These are phyloP conservation scores for Casuarina glauca DNA, from an alignment of 306 rosid species.

Conservation along the genomic window DNA sequence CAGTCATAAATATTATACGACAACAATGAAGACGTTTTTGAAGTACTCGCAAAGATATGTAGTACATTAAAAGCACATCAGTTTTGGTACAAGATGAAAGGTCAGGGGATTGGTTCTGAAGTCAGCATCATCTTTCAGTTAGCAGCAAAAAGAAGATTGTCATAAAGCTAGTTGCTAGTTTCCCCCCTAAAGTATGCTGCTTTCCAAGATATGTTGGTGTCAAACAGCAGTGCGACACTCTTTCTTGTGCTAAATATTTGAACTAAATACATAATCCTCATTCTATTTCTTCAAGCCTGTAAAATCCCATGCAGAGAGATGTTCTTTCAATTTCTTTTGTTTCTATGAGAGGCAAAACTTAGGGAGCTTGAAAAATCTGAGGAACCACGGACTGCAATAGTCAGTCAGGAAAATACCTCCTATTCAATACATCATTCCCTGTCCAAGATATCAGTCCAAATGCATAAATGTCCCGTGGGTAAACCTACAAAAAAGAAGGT, in stretches of 20 bases:
- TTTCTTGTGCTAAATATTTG: not conserved
- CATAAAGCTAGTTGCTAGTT: slow-evolving; percentile 3
- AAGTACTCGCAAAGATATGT: not conserved
- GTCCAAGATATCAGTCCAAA: slow-evolving; percentile 90
- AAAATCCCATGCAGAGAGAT: not conserved
- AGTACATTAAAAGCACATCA: not conserved
- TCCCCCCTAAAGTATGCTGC: not conserved
- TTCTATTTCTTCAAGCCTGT: not conserved
- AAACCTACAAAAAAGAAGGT: slow-evolving; percentile 52
- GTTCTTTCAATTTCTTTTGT: not conserved
- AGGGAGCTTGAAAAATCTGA: not conserved
- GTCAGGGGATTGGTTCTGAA: not conserved
- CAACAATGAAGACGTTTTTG: not conserved
- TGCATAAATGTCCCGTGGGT: slow-evolving; percentile 82
- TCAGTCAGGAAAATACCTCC: slow-evolving; percentile 56
- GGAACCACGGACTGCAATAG: slow-evolving; percentile 7
- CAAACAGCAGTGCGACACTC: not conserved
- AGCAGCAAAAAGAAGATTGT: not conserved
- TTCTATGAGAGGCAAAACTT: not conserved
- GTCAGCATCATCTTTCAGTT: not conserved
- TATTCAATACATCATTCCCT: slow-evolving; percentile 85
- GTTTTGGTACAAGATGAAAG: not conserved
- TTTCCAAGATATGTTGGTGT: slow-evolving; percentile 6
- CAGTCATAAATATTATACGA: not conserved
- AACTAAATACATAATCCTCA: not conserved